Conservation (phyloP, 164 flowering plant genomes). For the Hamamelis virginiana region DNA sequence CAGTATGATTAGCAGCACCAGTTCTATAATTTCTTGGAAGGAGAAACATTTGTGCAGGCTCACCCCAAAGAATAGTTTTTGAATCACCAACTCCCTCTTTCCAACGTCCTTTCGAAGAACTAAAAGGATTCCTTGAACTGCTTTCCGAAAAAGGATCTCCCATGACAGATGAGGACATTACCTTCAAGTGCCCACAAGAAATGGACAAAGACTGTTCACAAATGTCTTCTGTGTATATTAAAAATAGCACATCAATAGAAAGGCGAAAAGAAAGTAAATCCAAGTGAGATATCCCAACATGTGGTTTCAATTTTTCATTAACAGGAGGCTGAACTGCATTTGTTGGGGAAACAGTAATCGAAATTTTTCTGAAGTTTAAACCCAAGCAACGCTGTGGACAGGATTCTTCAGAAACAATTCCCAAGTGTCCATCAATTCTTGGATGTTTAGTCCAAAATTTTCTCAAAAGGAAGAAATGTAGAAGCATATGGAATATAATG, state of each 20-base stretch:
- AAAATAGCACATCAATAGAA: conserved; percentile 36
- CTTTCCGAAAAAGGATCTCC: conserved; percentile 16
- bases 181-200: conserved; percentile 56
- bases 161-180: conserved; percentile 33
- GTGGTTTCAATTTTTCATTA: conserved; percentile 23
- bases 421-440: conserved; percentile 17
- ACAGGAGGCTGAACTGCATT: conserved; percentile 24
- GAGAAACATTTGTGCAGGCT: conserved; percentile 46
- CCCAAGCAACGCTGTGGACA: conserved; percentile 27
- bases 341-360: conserved; percentile 37
- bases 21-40: conserved; percentile 17
- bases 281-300: conserved; percentile 23
- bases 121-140: conserved; percentile 11
- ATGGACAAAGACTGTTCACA: conserved; percentile 39
- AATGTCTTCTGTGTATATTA: conserved; percentile 33
- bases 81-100: conserved; percentile 19
- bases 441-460: conserved; percentile 11
- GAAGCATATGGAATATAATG: conserved; percentile 23
- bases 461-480: conserved; percentile 19
- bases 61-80: conserved; percentile 47
- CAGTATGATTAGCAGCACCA: conserved; percentile 14
- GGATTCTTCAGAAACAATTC: conserved; percentile 24
- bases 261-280: conserved; percentile 41
- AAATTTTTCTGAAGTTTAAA: conserved; percentile 44
- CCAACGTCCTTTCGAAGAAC: conserved; percentile 19